These are phyloP conservation scores for Vitis labrusca DNA, from an alignment of 164 flowering plant species.

Conservation along the genomic window DNA sequence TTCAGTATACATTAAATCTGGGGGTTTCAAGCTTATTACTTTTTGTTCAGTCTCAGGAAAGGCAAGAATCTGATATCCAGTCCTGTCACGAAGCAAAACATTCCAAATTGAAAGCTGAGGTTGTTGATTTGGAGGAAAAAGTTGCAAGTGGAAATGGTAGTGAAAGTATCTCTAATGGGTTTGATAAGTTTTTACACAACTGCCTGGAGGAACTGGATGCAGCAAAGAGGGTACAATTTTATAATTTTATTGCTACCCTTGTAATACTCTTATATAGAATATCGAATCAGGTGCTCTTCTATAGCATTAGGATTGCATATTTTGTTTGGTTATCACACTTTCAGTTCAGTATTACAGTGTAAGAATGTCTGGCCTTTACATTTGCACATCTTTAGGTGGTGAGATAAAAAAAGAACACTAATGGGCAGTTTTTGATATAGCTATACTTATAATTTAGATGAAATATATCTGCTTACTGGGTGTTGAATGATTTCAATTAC, in stretches of 20 bases:
- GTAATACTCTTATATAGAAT: background rate
- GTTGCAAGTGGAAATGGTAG: constrained; percentile 19
- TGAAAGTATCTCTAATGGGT: constrained; percentile 6
- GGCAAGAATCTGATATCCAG: constrained; percentile 36
- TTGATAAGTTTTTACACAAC: constrained; percentile 28
- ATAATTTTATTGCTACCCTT: background rate
- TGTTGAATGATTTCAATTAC: too few species aligned
- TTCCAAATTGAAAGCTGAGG: constrained; percentile 43
- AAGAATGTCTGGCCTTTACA: too few species aligned
- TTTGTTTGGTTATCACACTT: background rate
- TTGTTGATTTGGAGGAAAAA: constrained; percentile 40
- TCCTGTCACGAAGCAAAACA: constrained; percentile 22
- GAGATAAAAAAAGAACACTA: too few species aligned
- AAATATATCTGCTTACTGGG: too few species aligned
- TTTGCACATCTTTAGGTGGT: too few species aligned
- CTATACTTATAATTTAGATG: too few species aligned
- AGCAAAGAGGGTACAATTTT: constrained; percentile 48
- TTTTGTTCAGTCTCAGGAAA: constrained; percentile 42
- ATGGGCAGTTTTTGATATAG: too few species aligned
- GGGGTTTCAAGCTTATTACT: background rate
- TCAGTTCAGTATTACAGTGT: background rate
- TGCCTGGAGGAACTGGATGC: constrained; percentile 37
- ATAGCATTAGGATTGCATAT: background rate
- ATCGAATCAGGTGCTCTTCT: background rate
- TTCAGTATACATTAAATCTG: background rate